Percentiles rank a stretch among this genome's conserved stretches.
phyloP scores from a whole-genome alignment of 1,284 basidiomycete species.

The Ceratobasidium sp. region DNA sequence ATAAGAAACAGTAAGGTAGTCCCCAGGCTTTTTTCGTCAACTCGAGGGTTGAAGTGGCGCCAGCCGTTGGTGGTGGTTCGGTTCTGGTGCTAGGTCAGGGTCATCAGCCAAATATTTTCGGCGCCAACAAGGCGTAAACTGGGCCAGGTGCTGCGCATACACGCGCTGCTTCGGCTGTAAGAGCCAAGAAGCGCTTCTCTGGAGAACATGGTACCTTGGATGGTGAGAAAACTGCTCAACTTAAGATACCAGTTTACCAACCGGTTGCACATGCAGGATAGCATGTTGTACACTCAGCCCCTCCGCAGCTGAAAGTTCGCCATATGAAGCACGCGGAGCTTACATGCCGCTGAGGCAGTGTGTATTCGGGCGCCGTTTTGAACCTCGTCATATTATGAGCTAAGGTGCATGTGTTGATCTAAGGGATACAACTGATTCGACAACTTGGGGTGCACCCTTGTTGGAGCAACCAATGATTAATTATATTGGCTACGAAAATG shows the following conservation, averaged over 20 bases:
- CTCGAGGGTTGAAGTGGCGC: neutral
- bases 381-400: neutral
- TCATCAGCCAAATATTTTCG: conserved; percentile 24
- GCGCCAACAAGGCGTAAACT: neutral
- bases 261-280: too few species aligned
- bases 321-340: too few species aligned
- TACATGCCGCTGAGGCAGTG: neutral
- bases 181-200: neutral
- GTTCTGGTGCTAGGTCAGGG: conserved; percentile 16
- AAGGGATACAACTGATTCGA: neutral
- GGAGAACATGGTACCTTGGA: neutral
- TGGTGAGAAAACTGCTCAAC: neutral
- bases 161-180: neutral
- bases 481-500: too few species aligned
- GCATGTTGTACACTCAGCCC: too few species aligned
- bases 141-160: neutral
- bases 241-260: neutral
- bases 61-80: neutral
- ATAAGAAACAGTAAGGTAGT: neutral
- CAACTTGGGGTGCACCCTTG: neutral
- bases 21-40: neutral
- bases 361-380: neutral
- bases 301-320: too few species aligned
- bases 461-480: too few species aligned
- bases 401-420: neutral